These are phyloP conservation scores for Solanum lycopersicoides DNA, from an alignment of 257 asterid species.

Conservation along the genomic window DNA sequence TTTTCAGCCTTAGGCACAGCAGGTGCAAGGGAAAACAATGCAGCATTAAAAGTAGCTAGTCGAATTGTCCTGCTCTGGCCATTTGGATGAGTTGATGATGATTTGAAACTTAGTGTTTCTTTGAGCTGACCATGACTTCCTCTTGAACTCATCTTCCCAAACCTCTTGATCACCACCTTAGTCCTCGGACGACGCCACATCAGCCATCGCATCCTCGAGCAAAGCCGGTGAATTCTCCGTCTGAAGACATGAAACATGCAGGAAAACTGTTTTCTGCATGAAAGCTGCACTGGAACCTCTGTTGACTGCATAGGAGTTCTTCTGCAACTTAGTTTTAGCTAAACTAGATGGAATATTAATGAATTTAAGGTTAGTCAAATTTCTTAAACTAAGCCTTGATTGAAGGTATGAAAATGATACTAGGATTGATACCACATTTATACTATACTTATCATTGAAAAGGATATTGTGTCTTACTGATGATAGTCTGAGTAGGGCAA, in stretches of 20 bases:
- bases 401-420: neutral
- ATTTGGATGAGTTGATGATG: neutral
- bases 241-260: slow-evolving; percentile 32
- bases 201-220: slow-evolving; percentile 28
- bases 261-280: slow-evolving; percentile 28
- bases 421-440: neutral
- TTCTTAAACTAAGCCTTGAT: neutral
- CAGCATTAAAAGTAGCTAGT: slow-evolving; percentile 82
- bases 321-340: neutral
- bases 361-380: neutral
- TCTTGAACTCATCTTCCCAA: slow-evolving; percentile 28
- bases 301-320: slow-evolving; percentile 29
- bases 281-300: slow-evolving; percentile 7
- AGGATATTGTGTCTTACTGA: neutral
- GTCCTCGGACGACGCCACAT: slow-evolving; percentile 41
- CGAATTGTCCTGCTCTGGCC: slow-evolving; percentile 35
- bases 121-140: neutral
- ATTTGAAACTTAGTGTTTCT: neutral
- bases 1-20: slow-evolving; percentile 53
- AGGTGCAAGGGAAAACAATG: slow-evolving; percentile 85
- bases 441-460: neutral
- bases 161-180: slow-evolving; percentile 50
- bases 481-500: slow-evolving; percentile 6
- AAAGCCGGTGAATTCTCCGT: slow-evolving; percentile 37
- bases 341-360: neutral